Conservation (phyloP, 306 rosid species). For the Crotalaria pallida region DNA sequence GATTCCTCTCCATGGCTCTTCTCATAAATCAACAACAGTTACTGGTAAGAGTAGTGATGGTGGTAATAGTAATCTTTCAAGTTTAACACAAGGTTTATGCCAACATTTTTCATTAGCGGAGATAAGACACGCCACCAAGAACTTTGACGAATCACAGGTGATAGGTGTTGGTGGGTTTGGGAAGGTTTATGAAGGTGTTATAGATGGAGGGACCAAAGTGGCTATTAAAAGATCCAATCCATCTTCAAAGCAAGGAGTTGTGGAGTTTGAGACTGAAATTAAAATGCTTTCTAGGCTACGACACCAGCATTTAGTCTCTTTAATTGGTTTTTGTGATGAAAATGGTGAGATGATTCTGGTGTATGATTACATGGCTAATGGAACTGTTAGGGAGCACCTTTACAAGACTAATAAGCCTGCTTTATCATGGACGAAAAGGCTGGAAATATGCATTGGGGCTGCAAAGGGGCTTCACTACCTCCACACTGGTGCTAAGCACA, state of each 20-base stretch:
- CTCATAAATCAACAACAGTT: constrained; percentile 4
- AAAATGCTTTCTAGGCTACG: constrained; percentile 50
- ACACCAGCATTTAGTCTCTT: constrained; percentile 45
- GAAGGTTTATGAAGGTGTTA: constrained; percentile 44
- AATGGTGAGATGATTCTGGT: constrained; percentile 41
- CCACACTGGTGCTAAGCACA: no score
- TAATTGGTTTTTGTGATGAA: constrained; percentile 45
- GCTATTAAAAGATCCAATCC: constrained; percentile 49
- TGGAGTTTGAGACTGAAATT: constrained; percentile 42
- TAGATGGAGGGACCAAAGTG: constrained; percentile 39
- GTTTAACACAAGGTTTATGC: constrained; percentile 26
- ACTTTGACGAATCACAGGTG: constrained; percentile 35
- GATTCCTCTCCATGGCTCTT: constrained; percentile 36
- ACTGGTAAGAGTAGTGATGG: constrained; percentile 9
- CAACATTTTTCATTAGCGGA: constrained; percentile 38
- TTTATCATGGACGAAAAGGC: constrained; percentile 26
- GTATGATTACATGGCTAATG: constrained; percentile 50
- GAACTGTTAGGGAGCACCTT: constrained; percentile 44
- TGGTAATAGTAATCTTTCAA: constrained; percentile 26
- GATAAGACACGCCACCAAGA: constrained; percentile 36
- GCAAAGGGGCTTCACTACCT: no score
- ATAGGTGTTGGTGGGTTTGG: constrained; percentile 60
- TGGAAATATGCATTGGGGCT: no score
- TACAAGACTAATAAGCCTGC: constrained; percentile 23
- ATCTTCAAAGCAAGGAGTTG: constrained; percentile 38